Base-by-base conservation (phyloP, 2,329 filamentous ascomycete species). In the Conoideocrella luteorostrata region DNA sequence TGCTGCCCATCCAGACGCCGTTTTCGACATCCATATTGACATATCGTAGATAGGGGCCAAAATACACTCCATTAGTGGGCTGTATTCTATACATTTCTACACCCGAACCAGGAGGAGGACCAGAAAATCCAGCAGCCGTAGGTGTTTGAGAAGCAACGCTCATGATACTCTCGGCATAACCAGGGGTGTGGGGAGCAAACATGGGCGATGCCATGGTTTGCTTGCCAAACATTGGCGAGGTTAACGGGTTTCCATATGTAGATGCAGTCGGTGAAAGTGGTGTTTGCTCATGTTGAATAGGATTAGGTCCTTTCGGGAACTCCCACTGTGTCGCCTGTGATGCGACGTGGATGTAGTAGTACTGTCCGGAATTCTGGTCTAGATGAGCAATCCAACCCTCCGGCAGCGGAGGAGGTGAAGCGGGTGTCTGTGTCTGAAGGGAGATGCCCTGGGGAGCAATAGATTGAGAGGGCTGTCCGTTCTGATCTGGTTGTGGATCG, bases 331-430 rank as follows among this genome's bases (percentile, higher is more conserved):
- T 98, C 3, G 90, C 88, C 60, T 97, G 93, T 1, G 88, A 90
- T 2, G 90, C 86, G 23, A 98, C 75, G 62, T 98, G 93, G 47
- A 98, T 98, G 59, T 98, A 98, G 64, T 98, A 98, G 65, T 97
- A 98, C 60, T 97, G 91, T 2, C 93, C 93, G 2, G 91, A 97
- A 59, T 86, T 95, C 52, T 88, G 86, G 61, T 98, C 93, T 4
- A 97, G 74, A 62, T 97, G 93, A 17, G 93, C 88, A 57, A 98
- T 97, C 93, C 93, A 98, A 26, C 93, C 93, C 67, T 98, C 93
- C 5, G 93, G 93, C 13, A 98, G 74, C 3, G 91, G 93, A 18
- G 93, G 93, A 24, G 93, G 93, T 13, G 89, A 95, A 21, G 84
- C 80, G 23, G 88, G 88, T 1, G 84, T 78, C 20, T 78, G 67